Base-by-base conservation (phyloP, 2,329 filamentous ascomycete genomes). In the Bimuria novae-zelandiae region DNA sequence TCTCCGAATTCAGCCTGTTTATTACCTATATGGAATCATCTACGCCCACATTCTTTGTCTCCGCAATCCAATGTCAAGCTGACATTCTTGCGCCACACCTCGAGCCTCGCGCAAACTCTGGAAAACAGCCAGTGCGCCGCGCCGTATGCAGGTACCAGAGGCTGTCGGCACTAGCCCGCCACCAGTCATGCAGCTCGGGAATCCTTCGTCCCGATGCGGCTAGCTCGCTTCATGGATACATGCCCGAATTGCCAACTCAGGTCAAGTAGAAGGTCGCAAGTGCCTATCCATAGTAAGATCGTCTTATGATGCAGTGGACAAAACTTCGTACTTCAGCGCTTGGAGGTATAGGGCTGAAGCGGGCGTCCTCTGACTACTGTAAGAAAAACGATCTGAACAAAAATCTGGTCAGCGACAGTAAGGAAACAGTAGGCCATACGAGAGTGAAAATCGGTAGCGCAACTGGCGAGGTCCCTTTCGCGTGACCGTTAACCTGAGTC, bases 111-210 rank as follows among this genome's bases (percentile, higher is more conserved):
- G 29, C 39, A 23, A 39, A 7, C 12, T n/a, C n/a, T n/a, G n/a
- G n/a, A n/a, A n/a, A n/a, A n/a, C 2, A 36, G 29, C 48, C 37
- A 43, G 29, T 43, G 48, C 30, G 39, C 39, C 10, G 39, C 30
- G 16, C 19, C 14, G 22, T 29, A 47, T 30, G 43, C 50, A 46
- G 50, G 36, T 42, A 52, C 50, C 21, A 42, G 51, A 37, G 23
- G 27, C 47, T 32, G 39, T 27, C 25, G 23, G 41, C 21, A 29
- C 30, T 22, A 45, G 17, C 49, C 47, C 46, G 41, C 41, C 32
- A 50, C 35, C 32, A 39, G 39, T 19, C 16, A 32, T 50, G 51
- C 40, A 23, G 12, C 17, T 49, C 51, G 51, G 45, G 51, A 39
- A 54, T 50, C 52, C 41, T 49, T 14, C 16, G 8, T 30, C 44